These are phyloP conservation scores for Aspergillus fumigatus DNA, from an alignment of 2,329 filamentous ascomycete species.

Conservation along the genomic window DNA sequence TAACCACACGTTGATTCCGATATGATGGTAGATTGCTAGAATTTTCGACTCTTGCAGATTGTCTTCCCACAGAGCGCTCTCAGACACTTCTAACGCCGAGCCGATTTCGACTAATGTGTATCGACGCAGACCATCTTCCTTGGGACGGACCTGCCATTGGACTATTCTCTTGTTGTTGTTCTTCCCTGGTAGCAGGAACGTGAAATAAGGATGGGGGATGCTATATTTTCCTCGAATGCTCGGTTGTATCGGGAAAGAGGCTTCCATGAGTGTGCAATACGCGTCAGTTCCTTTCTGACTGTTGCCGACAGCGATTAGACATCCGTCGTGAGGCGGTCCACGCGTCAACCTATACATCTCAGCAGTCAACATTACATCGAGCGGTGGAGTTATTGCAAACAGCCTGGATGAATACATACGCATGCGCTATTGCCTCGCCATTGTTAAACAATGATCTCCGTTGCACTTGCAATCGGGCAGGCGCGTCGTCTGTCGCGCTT, in stretches of 20 bases:
- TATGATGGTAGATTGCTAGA: slow-evolving; percentile 6
- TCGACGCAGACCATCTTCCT: slow-evolving; percentile 4
- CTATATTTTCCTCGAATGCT: slow-evolving; percentile 5
- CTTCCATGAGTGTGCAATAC: neutral
- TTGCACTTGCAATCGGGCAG: neutral
- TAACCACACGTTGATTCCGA: slow-evolving; percentile 4
- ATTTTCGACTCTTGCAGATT: neutral
- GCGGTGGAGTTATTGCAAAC: neutral
- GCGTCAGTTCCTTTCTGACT: neutral
- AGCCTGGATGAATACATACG: neutral
- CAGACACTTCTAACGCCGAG: neutral
- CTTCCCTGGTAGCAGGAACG: neutral
- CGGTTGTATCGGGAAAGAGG: slow-evolving; percentile 1
- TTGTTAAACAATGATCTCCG: neutral
- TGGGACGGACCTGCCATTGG: slow-evolving; percentile 8
- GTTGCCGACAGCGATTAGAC: neutral
- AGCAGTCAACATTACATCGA: neutral
- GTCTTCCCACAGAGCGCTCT: neutral
- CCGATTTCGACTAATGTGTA: slow-evolving; percentile 4
- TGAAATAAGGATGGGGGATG: slow-evolving; percentile 8
- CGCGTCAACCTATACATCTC: neutral
- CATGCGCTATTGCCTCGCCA: neutral
- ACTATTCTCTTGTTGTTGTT: neutral
- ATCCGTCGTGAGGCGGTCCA: neutral
- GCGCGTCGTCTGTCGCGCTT: neutral